phyloP scores from a whole-genome alignment of 1,139 yeast species.

The Pichia inconspicua region DNA sequence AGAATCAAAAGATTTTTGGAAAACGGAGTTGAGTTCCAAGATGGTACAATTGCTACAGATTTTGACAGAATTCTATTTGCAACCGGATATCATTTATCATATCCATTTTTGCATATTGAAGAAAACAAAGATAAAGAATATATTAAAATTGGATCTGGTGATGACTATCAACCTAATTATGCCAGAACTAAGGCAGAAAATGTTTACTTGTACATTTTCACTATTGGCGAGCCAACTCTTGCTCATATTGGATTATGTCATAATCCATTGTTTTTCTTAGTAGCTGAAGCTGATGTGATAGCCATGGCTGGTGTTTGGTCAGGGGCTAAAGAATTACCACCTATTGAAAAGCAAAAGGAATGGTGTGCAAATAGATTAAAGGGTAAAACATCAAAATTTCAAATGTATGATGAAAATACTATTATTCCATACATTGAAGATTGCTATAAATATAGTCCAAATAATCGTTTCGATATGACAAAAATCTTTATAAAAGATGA shows the following conservation, averaged over 20 bases:
- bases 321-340: conserved; percentile 20
- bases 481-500: conserved; percentile 9
- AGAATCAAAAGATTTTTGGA: conserved; percentile 14
- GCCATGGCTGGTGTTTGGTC: conserved; percentile 44
- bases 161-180: conserved; percentile 13
- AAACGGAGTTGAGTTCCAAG: conserved; percentile 28
- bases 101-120: conserved; percentile 31
- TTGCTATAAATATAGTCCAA: conserved; percentile 25
- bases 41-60: conserved; percentile 30
- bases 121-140: conserved; percentile 19
- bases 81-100: conserved; percentile 39
- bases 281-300: conserved; percentile 38
- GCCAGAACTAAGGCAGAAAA: conserved; percentile 26
- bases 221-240: conserved; percentile 37
- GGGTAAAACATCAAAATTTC: conserved; percentile 24
- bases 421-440: conserved; percentile 26
- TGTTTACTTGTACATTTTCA: conserved; percentile 34
- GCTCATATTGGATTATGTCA: conserved; percentile 36
- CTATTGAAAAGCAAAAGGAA: conserved; percentile 19
- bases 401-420: conserved; percentile 26
- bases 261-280: conserved; percentile 35
- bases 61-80: conserved; percentile 38
- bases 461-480: conserved; percentile 21
- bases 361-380: conserved; percentile 16
- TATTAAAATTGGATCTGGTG: conserved; percentile 18